Percentiles rank a stretch among this genome's conserved stretches.
Conservation (phyloP, 2,329 filamentous ascomycete genomes). For the Knufia fluminis region DNA sequence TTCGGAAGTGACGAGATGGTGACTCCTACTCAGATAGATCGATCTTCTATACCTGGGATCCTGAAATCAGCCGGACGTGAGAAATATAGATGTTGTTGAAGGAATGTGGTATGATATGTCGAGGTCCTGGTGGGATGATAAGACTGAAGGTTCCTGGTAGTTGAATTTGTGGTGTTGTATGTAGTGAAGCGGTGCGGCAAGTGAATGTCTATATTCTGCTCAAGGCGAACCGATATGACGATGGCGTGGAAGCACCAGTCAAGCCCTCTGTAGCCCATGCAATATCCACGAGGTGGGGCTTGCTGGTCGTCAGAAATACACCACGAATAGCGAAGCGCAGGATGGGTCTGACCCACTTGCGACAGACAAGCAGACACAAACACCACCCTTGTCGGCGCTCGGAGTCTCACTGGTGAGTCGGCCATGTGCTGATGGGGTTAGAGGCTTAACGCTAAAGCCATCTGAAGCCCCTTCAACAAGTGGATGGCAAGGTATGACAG, state of each 20-base stretch:
- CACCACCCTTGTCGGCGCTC: conserved; percentile 9
- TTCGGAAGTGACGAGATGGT: conserved; percentile 12
- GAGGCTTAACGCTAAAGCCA: conserved; percentile 19
- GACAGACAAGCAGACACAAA: conserved; percentile 3
- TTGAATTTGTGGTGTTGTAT: conserved; percentile 3
- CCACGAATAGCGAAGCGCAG: conserved; percentile 5
- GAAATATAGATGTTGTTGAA: conserved; percentile 6
- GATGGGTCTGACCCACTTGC: conserved; percentile 1
- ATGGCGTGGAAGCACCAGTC: not conserved
- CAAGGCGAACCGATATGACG: conserved; percentile 10
- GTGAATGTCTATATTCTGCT: conserved; percentile 11
- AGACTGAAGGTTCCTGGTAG: conserved; percentile 1
- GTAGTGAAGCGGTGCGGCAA: conserved; percentile 7
- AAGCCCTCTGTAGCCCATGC: not conserved
- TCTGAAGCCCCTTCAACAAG: conserved; percentile 15
- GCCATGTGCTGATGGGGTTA: conserved; percentile 20
- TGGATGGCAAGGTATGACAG: conserved; percentile 18
- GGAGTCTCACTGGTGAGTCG: conserved; percentile 18
- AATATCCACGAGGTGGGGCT: conserved; percentile 1
- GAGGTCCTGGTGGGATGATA: conserved; percentile 11
- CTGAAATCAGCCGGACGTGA: conserved; percentile 17
- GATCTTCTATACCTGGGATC: conserved; percentile 11
- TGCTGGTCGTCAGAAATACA: conserved; percentile 7
- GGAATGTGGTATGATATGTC: conserved; percentile 8
- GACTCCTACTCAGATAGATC: not conserved